Base-by-base conservation (phyloP, 108 stramenopile species). In the Cyclotella atomus region DNA sequence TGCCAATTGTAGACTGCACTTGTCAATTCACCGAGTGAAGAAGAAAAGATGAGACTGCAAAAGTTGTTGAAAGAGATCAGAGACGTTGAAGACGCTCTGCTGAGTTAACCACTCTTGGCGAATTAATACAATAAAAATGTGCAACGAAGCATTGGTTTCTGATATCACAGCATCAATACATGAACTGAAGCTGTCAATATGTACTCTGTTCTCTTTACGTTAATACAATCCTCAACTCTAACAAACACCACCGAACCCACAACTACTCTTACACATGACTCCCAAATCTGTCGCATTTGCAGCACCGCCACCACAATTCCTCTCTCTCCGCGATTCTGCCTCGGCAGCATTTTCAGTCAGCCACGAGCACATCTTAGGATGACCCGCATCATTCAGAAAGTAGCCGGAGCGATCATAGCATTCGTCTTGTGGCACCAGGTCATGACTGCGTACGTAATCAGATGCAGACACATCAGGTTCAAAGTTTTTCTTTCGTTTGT, bases 11-110 rank as follows among this genome's bases (percentile, higher is more conserved):
- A 73, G 64, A 92, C 91, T 1, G 87, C 87, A 2, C 23, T 89
- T 73, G 91, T 92, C 16, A 92, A 92, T 70, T 75, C 73, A 19
- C 89, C 89, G 36, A 83, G 81, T 10, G 83, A 75, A 3, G 89
- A 88, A 19, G 87, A 88, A 55, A 85, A 82, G 69, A 25, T 71
- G 43, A 77, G 87, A n/a, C 54, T 92, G 12, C 27, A 43, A 19
- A 66, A 68, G 44, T 45, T 92, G 45, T 66, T 92, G 63, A 59
- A 59, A 28, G 91, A 92, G 57, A 89, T 92, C 55, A 46, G 76
- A 28, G 49, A 71, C 33, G 57, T 89, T 34, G 91, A 92, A 71
- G 79, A 88, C 41, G 84, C 85, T 20, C 56, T 92, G 34, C 54
- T 76, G 59, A 46, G 59, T 44, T 71, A 19, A 33, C 30, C 5